These are phyloP conservation scores for Lepiota brunneoincarnata DNA, from an alignment of 768 basidiomycete genomes.

Conservation along the genomic window DNA sequence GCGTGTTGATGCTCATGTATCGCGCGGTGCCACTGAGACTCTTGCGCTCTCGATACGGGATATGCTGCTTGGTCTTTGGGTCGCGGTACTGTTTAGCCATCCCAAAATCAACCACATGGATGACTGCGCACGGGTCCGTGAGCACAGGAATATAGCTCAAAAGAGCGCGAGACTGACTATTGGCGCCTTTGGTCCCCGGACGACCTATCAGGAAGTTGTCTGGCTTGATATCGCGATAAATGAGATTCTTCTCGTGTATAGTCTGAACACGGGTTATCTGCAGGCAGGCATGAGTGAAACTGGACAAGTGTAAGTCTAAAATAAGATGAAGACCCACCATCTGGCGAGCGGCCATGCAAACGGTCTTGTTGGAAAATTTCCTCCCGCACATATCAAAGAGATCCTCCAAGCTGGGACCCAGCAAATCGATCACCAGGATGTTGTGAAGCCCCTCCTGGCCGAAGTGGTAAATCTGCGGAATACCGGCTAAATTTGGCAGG, in stretches of 20 bases:
- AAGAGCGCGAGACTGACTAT: conserved; percentile 45
- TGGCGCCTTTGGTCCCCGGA: conserved; percentile 85
- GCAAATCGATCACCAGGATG: conserved; percentile 96
- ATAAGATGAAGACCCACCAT: conserved; percentile 55
- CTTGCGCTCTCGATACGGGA: conserved; percentile 98
- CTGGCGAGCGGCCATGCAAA: conserved; percentile 98
- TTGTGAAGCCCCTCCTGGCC: conserved; percentile 99
- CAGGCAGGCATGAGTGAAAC: conserved; percentile 8
- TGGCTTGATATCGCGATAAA: conserved; percentile 99
- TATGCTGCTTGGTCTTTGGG: conserved; percentile 99
- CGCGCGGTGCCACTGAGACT: conserved; percentile 95
- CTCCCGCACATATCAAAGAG: conserved; percentile 99
- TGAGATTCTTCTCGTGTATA: conserved; percentile 99
- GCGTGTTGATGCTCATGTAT: conserved; percentile 99
- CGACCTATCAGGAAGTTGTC: conserved; percentile 99
- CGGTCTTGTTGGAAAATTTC: conserved; percentile 97
- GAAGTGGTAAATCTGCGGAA: conserved; percentile 99
- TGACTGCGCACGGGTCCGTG: conserved; percentile 40
- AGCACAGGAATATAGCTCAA: conserved; percentile 7
- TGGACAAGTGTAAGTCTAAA: conserved; percentile 3
- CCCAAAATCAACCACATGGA: conserved; percentile 97
- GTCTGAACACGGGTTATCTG: conserved; percentile 95
- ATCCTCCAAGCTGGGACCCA: conserved; percentile 96
- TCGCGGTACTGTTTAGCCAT: conserved; percentile 99
- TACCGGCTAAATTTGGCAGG: conserved; percentile 61